Percentiles rank a stretch among this genome's conserved stretches.
Conservation (phyloP, 306 rosid genomes). For the Vigna unguiculata region DNA sequence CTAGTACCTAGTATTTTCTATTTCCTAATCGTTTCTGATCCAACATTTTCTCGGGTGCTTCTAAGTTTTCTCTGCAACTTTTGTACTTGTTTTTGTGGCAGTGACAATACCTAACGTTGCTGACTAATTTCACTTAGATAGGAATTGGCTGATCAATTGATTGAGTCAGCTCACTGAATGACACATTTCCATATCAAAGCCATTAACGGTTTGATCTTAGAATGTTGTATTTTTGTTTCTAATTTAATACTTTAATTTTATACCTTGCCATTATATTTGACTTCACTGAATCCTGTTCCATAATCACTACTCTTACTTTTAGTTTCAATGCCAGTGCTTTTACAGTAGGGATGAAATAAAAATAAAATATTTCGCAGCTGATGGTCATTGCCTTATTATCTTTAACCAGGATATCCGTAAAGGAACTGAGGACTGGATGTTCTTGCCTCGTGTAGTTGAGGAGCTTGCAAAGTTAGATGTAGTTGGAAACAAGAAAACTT, state of each 20-base stretch:
- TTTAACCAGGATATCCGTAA: constrained; percentile 62
- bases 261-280: constrained; percentile 8
- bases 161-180: neutral
- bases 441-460: constrained; percentile 77
- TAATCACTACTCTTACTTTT: neutral
- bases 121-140: constrained; percentile 6
- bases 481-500: constrained; percentile 35
- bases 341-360: constrained; percentile 23
- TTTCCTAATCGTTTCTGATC: neutral
- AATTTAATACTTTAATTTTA: neutral
- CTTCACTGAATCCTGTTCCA: constrained; percentile 4
- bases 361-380: constrained; percentile 7
- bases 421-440: constrained; percentile 79
- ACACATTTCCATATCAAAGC: neutral
- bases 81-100: constrained; percentile 1
- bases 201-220: constrained; percentile 5
- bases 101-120: neutral
- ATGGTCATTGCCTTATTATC: constrained; percentile 30
- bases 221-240: constrained; percentile 36
- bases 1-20: constrained; percentile 23
- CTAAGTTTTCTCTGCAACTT: constrained; percentile 7
- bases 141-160: constrained; percentile 13
- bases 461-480: constrained; percentile 71
- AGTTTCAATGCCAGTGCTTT: constrained; percentile 32
- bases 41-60: neutral